A percentile compares a stretch with the other conserved stretches of the same genome.
These are phyloP conservation scores for Colletotrichum sp. DNA, from an alignment of 2,329 filamentous ascomycete species.

Conservation along the genomic window DNA sequence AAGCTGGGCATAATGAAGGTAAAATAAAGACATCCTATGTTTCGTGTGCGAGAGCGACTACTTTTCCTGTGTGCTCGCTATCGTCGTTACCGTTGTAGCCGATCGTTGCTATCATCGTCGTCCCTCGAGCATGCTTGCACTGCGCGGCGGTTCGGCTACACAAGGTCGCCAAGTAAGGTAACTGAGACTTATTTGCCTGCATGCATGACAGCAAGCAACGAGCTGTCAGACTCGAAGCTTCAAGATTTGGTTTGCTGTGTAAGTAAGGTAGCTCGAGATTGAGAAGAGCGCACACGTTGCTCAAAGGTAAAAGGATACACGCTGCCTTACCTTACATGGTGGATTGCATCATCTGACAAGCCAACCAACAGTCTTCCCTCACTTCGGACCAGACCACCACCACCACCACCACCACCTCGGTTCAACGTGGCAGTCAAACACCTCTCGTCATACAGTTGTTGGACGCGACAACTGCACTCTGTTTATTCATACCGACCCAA, in stretches of 20 bases:
- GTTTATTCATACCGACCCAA: not conserved
- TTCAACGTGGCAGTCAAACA: not conserved
- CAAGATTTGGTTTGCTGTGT: not conserved
- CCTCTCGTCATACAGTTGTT: not conserved
- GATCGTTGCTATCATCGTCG: not conserved
- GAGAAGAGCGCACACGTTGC: not conserved
- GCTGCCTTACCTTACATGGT: not conserved
- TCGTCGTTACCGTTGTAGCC: not conserved
- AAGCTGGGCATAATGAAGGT: no score
- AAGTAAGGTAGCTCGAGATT: not conserved
- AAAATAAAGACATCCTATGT: not conserved
- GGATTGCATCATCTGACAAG: not conserved
- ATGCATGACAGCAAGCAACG: not conserved
- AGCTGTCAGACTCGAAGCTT: not conserved
- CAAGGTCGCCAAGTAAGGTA: not conserved
- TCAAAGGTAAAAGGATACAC: not conserved
- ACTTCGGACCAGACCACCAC: not conserved
- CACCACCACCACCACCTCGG: not conserved
- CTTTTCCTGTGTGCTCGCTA: not conserved
- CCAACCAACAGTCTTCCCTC: not conserved
- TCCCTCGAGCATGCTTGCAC: not conserved
- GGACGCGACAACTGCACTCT: not conserved
- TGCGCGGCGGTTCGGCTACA: not conserved
- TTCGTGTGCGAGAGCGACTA: not conserved
- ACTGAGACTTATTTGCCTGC: not conserved